Conservation (phyloP, 2,329 filamentous ascomycete species). For the Stemphylium lycopersici region DNA sequence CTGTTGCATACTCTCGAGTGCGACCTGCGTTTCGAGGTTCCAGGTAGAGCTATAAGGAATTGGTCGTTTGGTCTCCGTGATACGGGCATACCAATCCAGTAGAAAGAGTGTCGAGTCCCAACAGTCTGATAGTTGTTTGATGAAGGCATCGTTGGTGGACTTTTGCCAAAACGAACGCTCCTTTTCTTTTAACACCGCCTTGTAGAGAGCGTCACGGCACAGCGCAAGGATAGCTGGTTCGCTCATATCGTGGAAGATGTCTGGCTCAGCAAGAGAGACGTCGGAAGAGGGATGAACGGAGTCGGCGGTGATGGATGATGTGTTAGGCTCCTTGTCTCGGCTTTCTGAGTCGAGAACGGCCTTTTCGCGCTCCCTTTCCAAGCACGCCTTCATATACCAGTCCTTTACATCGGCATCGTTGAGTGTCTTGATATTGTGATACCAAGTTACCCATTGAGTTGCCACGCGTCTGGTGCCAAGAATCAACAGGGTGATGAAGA, state of each 20-base stretch:
- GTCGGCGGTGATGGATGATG: slow-evolving; percentile 33
- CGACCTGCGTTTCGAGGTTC: slow-evolving; percentile 64
- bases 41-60: slow-evolving; percentile 63
- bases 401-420: slow-evolving; percentile 58
- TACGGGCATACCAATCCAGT: slow-evolving; percentile 60
- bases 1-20: slow-evolving; percentile 59
- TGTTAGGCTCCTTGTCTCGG: slow-evolving; percentile 26
- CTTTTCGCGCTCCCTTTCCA: slow-evolving; percentile 17
- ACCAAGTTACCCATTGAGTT: slow-evolving; percentile 66
- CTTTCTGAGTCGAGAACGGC: slow-evolving; percentile 9
- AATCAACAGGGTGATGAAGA: slow-evolving; percentile 60
- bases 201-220: slow-evolving; percentile 54
- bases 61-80: slow-evolving; percentile 56
- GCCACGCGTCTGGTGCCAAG: slow-evolving; percentile 61
- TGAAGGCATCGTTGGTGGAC: slow-evolving; percentile 53
- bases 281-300: slow-evolving; percentile 38
- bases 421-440: slow-evolving; percentile 56
- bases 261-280: slow-evolving; percentile 35
- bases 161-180: slow-evolving; percentile 53
- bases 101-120: slow-evolving; percentile 62
- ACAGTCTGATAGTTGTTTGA: slow-evolving; percentile 58
- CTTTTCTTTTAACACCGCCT: slow-evolving; percentile 55
- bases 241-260: slow-evolving; percentile 53
- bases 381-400: slow-evolving; percentile 54
- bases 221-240: slow-evolving; percentile 58